These are phyloP conservation scores for Malus hybrid DNA, from an alignment of 331 rosid genomes.

Conservation along the genomic window DNA sequence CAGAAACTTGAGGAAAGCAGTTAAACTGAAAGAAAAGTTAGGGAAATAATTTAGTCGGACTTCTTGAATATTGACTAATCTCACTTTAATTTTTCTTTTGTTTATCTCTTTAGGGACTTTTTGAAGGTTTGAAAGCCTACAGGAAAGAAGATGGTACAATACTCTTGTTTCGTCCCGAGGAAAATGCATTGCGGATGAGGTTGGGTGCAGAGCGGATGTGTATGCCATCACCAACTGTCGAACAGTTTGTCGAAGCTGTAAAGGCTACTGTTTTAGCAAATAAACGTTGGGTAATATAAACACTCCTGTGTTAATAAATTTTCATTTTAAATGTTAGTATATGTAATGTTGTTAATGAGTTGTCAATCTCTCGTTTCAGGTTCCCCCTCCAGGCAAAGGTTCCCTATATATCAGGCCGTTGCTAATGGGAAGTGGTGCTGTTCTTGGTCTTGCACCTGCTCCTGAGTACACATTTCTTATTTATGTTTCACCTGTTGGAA, in stretches of 20 bases:
- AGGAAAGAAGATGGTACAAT: constrained; percentile 65
- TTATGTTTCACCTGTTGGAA: constrained; percentile 96
- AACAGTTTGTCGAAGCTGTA: constrained; percentile 87
- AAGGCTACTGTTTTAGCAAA: constrained; percentile 87
- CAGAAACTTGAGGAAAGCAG: not conserved
- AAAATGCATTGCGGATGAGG: constrained; percentile 77
- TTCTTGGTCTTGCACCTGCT: constrained; percentile 97
- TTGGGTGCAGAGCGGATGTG: constrained; percentile 94
- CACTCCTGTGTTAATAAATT: not conserved
- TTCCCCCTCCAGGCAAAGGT: constrained; percentile 92
- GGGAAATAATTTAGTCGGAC: not conserved
- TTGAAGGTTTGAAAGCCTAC: constrained; percentile 96
- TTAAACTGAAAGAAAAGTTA: not conserved
- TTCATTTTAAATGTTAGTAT: not conserved
- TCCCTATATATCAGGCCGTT: constrained; percentile 91
- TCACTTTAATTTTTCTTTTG: constrained; percentile 1
- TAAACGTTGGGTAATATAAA: constrained; percentile 69
- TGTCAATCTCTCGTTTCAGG: constrained; percentile 38
- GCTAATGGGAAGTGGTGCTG: constrained; percentile 95
- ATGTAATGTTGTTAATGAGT: not conserved
- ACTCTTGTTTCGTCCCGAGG: constrained; percentile 89
- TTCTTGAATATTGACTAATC: not conserved
- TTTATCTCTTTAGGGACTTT: constrained; percentile 57
- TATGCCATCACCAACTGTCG: constrained; percentile 83
- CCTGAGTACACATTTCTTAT: constrained; percentile 96